Percentiles rank a stretch among this genome's conserved stretches.
Evolutionary conservation across 2,329 filamentous ascomycete genomes (phyloP).

Genomic region (Fusarium setosum): DNA sequence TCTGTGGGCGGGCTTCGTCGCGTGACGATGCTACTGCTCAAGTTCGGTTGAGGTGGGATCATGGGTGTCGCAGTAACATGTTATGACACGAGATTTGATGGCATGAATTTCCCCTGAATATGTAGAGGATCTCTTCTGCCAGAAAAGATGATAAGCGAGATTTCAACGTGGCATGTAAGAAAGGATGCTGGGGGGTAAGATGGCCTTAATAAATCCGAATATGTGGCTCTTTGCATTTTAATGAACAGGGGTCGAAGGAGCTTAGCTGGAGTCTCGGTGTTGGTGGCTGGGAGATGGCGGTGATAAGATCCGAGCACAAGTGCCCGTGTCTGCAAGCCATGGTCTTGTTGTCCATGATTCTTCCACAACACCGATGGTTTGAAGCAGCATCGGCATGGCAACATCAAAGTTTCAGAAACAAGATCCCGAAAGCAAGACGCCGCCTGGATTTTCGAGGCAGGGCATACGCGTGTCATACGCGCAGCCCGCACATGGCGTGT

Average conservation of each 20-base stretch:
- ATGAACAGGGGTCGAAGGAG: slow-evolving; percentile 31
- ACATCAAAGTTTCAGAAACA: slow-evolving; percentile 6
- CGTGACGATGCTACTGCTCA: slow-evolving; percentile 21
- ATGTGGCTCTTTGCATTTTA: slow-evolving; percentile 13
- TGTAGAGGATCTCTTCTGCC: slow-evolving; percentile 3
- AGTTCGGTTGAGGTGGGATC: not conserved
- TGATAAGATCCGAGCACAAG: slow-evolving; percentile 15
- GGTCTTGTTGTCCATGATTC: not conserved
- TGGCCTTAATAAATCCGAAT: not conserved
- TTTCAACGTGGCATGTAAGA: no score
- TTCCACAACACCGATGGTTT: not conserved
- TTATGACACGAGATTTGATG: not conserved
- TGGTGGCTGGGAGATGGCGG: slow-evolving; percentile 25
- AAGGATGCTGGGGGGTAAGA: slow-evolving; percentile 10
- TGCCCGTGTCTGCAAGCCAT: not conserved
- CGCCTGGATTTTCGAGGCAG: not conserved
- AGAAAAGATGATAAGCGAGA: slow-evolving; percentile 2
- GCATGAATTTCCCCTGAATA: slow-evolving; percentile 17
- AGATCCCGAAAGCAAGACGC: slow-evolving; percentile 6
- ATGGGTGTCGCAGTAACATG: slow-evolving; percentile 1
- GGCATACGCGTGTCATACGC: slow-evolving; percentile 25
- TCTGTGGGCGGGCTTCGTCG: slow-evolving; percentile 6
- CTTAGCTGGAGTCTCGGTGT: not conserved
- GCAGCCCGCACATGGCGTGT: slow-evolving; percentile 18
- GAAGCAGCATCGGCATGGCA: not conserved